A percentile compares a stretch with the other conserved stretches of the same genome.
phyloP scores from a whole-genome alignment of 176 grass and related monocot species.

The Melocanna baccifera region DNA sequence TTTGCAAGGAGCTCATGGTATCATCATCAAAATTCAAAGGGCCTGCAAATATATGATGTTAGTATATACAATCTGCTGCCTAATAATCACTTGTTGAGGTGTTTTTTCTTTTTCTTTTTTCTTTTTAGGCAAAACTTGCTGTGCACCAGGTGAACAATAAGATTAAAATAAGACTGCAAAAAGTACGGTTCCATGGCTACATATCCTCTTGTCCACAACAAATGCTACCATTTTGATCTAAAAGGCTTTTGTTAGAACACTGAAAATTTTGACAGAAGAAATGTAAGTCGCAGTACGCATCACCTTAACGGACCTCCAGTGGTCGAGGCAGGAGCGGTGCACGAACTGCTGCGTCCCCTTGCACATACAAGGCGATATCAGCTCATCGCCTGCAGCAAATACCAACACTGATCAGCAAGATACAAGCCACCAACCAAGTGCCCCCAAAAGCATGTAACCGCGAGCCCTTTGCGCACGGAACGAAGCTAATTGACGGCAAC shows the following conservation, averaged over 20 bases:
- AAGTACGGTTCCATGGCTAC: too few relatives aligned
- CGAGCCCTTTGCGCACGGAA: background rate
- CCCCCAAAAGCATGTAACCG: background rate
- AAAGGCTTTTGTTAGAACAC: background rate
- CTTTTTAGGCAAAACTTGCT: too few relatives aligned
- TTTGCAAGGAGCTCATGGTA: background rate
- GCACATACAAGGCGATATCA: slow-evolving; percentile 87
- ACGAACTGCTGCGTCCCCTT: slow-evolving; percentile 95
- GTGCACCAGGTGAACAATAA: too few relatives aligned
- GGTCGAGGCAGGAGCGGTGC: slow-evolving; percentile 81
- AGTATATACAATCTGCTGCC: background rate
- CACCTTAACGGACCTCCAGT: slow-evolving; percentile 93
- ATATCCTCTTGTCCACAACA: too few relatives aligned
- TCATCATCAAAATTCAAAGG: background rate
- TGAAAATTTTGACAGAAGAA: background rate
- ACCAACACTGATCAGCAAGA: background rate
- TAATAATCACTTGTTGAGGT: background rate
- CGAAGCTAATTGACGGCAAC: background rate
- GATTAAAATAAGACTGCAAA: too few relatives aligned
- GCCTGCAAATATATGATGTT: background rate
- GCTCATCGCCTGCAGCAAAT: slow-evolving; percentile 62
- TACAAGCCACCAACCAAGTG: background rate
- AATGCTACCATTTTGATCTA: too few relatives aligned
- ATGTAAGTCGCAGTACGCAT: background rate
- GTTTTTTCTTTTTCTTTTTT: too few relatives aligned